Percentiles rank a stretch among this genome's conserved stretches.
Evolutionary conservation across 1,139 yeast species (phyloP).

Genomic region (Yamadazyma dendronema): DNA sequence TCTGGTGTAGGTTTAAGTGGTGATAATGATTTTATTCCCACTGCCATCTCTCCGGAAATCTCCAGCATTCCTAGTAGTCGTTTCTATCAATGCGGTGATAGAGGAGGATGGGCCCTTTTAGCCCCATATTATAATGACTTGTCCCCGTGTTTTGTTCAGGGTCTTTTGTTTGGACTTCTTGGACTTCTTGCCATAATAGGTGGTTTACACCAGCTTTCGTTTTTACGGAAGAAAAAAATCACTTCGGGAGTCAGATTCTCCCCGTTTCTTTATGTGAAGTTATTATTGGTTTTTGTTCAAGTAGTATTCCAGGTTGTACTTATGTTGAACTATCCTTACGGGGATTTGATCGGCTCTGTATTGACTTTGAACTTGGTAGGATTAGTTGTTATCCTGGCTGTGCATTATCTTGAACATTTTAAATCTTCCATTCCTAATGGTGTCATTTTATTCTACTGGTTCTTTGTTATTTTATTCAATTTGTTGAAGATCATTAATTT

Average conservation of each 20-base stretch:
- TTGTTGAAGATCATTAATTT: slow-evolving; percentile 42
- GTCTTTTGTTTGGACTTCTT: slow-evolving; percentile 53
- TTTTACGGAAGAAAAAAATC: slow-evolving; percentile 31
- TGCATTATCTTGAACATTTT: slow-evolving; percentile 73
- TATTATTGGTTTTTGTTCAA: slow-evolving; percentile 42
- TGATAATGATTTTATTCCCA: neutral
- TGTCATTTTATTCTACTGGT: slow-evolving; percentile 74
- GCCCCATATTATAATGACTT: slow-evolving; percentile 60
- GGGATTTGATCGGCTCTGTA: slow-evolving; percentile 46
- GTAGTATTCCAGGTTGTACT: slow-evolving; percentile 30
- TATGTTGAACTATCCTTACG: slow-evolving; percentile 21
- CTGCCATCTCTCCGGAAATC: neutral
- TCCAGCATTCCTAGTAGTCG: neutral
- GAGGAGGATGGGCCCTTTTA: slow-evolving; percentile 77
- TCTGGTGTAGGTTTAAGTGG: neutral
- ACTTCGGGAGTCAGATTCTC: slow-evolving; percentile 32
- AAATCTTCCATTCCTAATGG: slow-evolving; percentile 67
- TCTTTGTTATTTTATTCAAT: slow-evolving; percentile 48
- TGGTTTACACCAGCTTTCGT: slow-evolving; percentile 48
- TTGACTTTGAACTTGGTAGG: slow-evolving; percentile 39
- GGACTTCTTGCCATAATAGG: slow-evolving; percentile 53
- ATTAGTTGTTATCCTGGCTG: slow-evolving; percentile 48
- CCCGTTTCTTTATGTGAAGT: slow-evolving; percentile 44
- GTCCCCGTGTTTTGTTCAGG: slow-evolving; percentile 82
- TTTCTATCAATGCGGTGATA: slow-evolving; percentile 12